Evolutionary conservation across 108 stramenopile species (phyloP).

Genomic region (Cylindrotheca fusiformis): DNA sequence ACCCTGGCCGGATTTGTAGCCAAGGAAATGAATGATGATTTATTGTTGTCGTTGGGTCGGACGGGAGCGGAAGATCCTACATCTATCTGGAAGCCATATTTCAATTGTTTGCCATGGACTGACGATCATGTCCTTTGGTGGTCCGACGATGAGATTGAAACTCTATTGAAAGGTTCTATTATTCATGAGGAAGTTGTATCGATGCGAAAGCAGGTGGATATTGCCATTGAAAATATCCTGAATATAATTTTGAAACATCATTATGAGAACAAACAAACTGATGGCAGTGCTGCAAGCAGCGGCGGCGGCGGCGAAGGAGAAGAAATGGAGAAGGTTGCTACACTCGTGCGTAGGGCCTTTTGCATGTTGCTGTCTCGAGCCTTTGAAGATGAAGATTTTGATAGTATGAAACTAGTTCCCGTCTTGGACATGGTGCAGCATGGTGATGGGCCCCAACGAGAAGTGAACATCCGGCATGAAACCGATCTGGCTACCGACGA

Average conservation of each 20-base stretch:
- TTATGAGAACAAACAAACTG: background rate
- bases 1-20: slow-evolving; percentile 13
- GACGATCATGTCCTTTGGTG: slow-evolving; percentile 17
- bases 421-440: slow-evolving; percentile 18
- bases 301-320: background rate
- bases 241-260: background rate
- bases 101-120: slow-evolving; percentile 3
- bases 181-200: slow-evolving; percentile 7
- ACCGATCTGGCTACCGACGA: background rate
- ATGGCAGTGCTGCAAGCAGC: background rate
- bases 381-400: slow-evolving; percentile 14
- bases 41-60: too few species aligned
- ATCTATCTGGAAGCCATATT: slow-evolving; percentile 1
- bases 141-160: slow-evolving; percentile 5
- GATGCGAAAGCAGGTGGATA: background rate
- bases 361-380: slow-evolving; percentile 2
- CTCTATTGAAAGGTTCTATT: slow-evolving; percentile 1
- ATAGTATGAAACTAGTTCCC: slow-evolving; percentile 15
- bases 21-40: background rate
- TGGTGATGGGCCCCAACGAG: slow-evolving; percentile 1
- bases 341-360: slow-evolving; percentile 1
- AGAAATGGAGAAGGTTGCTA: background rate
- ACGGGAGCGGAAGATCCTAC: too few species aligned
- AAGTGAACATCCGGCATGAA: background rate
- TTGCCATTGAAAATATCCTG: slow-evolving; percentile 3